Conservation (phyloP, 1,284 basidiomycete genomes). For the Tilletia indica region DNA sequence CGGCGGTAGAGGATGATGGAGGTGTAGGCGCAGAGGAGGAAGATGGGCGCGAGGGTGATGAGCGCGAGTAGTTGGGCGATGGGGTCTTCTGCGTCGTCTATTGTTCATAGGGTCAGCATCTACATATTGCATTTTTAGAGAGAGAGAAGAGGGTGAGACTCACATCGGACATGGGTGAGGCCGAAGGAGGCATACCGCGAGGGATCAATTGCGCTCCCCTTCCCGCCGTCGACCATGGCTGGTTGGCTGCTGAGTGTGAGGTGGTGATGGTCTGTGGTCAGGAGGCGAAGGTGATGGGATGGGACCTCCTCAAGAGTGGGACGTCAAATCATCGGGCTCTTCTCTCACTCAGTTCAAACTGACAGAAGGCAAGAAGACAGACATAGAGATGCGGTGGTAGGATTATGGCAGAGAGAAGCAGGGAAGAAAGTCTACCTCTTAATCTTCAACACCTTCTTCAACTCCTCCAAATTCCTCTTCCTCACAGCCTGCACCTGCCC, state of each 20-base stretch:
- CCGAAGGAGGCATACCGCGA: constrained; percentile 40
- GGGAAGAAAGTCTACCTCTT: no score
- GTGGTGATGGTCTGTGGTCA: no score
- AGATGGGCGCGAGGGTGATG: constrained; percentile 50
- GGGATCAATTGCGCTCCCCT: constrained; percentile 37
- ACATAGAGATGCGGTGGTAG: no score
- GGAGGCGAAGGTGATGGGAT: no score
- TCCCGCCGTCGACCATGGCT: neutral
- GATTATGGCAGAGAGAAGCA: no score
- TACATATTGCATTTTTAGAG: neutral
- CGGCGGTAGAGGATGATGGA: constrained; percentile 72
- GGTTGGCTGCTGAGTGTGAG: no score
- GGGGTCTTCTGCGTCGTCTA: constrained; percentile 39
- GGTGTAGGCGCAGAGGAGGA: constrained; percentile 65
- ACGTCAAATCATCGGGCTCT: no score
- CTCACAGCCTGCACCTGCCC: constrained; percentile 23
- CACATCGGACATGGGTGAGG: constrained; percentile 51
- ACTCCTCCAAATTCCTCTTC: constrained; percentile 22
- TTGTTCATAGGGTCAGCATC: neutral
- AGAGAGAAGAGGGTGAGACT: constrained; percentile 13
- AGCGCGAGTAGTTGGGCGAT: constrained; percentile 41
- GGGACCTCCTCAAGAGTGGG: no score
- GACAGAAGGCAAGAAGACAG: no score
- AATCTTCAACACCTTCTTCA: constrained; percentile 33
- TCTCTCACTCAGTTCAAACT: no score